These are phyloP conservation scores for Colletotrichum sp. DNA, from an alignment of 2,329 filamentous ascomycete genomes.

Conservation along the genomic window DNA sequence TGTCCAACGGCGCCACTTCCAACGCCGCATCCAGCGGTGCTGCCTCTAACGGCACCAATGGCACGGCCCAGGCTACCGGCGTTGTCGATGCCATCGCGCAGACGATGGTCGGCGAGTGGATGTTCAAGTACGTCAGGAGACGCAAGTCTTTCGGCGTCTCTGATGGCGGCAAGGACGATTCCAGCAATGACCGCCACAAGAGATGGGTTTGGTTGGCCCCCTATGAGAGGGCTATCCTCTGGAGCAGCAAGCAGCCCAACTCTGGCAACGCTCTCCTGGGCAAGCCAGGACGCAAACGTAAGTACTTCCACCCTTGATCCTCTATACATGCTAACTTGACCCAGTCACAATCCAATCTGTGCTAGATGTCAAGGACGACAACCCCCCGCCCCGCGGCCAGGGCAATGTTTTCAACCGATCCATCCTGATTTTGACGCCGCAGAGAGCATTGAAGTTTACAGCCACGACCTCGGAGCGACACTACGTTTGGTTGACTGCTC, in stretches of 20 bases:
- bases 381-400: slow-evolving; percentile 76
- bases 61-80: slow-evolving; percentile 65
- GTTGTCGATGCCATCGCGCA: slow-evolving; percentile 97
- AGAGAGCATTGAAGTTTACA: slow-evolving; percentile 94
- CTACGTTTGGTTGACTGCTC: slow-evolving; percentile 91
- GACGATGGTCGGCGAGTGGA: slow-evolving; percentile 98
- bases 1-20: slow-evolving; percentile 36
- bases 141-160: slow-evolving; percentile 88
- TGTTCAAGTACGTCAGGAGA: slow-evolving; percentile 88
- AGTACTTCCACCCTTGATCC: slow-evolving; percentile 45
- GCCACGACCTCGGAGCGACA: slow-evolving; percentile 83
- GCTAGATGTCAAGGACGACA: slow-evolving; percentile 94
- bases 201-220: slow-evolving; percentile 99
- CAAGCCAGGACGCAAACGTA: slow-evolving; percentile 93
- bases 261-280: slow-evolving; percentile 88
- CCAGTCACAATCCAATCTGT: slow-evolving; percentile 94
- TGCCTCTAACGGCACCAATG: slow-evolving; percentile 60
- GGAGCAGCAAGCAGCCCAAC: slow-evolving; percentile 96
- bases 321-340: slow-evolving; percentile 33
- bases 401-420: slow-evolving; percentile 83
- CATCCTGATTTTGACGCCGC: slow-evolving; percentile 91
- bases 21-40: slow-evolving; percentile 34
- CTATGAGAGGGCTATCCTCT: slow-evolving; percentile 94
- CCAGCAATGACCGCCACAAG: slow-evolving; percentile 83
- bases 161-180: slow-evolving; percentile 72